Evolutionary conservation across 2,329 filamentous ascomycete genomes (phyloP), one percentile per base, ranked within the genome.

Genomic region (Stagonosporopsis cucurbitacearum): DNA sequence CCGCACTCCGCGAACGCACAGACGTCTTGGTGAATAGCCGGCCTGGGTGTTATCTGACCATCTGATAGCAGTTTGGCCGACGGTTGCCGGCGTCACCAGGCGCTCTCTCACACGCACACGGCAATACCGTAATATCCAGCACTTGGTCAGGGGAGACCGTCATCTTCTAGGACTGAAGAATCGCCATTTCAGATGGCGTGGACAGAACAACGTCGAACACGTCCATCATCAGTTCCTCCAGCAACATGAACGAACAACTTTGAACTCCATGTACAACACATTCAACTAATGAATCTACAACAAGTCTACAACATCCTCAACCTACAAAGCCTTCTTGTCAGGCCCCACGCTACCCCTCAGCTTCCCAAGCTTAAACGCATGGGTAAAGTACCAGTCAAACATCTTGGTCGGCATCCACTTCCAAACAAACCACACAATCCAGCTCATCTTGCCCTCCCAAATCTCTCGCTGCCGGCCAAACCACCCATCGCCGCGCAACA

Each of bases 361-460:
- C 58, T 78, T 81, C 68, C 77, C 75, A 52, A 85, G 65, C 58
- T 80, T 78, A 70, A 85, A 85, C 71, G 80, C 82, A n/a, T 74
- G 73, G 20, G 75, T 76, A 63, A 86, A 79, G n/a, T 75, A 65
- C 47, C 66, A 69, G 41, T 81, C 80, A 55, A 81, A 63, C 2
- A 78, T 62, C 39, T 67, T 70, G 13, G 64, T 65, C 1, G 82
- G 80, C 67, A 83, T 77, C 36, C 79, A 85, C 2, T 73, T 78
- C 61, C 65, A 75, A 15, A 78, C 63, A 73, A 76, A 84, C 78
- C 77, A 84, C 3, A 81, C 78, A 30, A 80, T 51, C 75, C 77
- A 80, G 39, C 72, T 72, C 69, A 78, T 79, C 54, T 80, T 80
- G 1, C 84, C 84, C 54, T 83, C 83, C 82, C 82, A 85, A 13